Percentiles rank a stretch among this genome's conserved stretches.
phyloP scores from a whole-genome alignment of 139 green algal genomes.

The Tetraselmis striata region DNA sequence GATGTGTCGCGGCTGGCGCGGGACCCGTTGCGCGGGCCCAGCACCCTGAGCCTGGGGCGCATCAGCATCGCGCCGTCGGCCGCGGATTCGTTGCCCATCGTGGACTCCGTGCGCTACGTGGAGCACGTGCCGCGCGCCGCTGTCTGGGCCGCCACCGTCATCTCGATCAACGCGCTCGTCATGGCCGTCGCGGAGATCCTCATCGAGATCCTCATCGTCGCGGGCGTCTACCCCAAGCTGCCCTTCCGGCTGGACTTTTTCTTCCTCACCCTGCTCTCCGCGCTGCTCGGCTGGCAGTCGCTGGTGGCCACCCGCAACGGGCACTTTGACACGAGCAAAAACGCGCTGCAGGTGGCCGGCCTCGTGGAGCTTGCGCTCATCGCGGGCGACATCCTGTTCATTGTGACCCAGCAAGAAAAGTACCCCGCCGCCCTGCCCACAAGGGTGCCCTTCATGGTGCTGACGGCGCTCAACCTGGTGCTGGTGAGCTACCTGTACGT shows the following conservation, averaged over 20 bases:
- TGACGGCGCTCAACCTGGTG: background rate
- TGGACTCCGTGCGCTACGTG: background rate
- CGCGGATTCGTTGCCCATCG: too few species aligned
- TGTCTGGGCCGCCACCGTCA: background rate
- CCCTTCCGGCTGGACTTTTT: background rate
- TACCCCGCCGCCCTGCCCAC: background rate
- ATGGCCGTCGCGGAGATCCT: background rate
- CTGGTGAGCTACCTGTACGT: background rate
- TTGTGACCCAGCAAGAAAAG: background rate
- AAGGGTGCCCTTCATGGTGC: background rate
- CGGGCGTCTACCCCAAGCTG: background rate
- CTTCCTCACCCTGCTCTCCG: background rate
- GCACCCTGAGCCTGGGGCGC: background rate
- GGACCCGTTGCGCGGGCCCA: too few species aligned
- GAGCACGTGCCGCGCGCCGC: background rate
- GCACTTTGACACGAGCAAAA: background rate
- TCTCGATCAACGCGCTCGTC: background rate
- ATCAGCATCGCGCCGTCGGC: background rate
- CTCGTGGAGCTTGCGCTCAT: background rate
- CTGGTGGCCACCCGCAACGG: background rate
- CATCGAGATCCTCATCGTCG: background rate
- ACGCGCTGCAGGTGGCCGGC: background rate
- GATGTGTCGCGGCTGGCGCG: too few species aligned
- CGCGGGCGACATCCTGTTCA: background rate
- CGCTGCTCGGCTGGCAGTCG: background rate